Base-by-base conservation (phyloP, 179 eudicot genomes). In the Patellifolia procumbens region DNA sequence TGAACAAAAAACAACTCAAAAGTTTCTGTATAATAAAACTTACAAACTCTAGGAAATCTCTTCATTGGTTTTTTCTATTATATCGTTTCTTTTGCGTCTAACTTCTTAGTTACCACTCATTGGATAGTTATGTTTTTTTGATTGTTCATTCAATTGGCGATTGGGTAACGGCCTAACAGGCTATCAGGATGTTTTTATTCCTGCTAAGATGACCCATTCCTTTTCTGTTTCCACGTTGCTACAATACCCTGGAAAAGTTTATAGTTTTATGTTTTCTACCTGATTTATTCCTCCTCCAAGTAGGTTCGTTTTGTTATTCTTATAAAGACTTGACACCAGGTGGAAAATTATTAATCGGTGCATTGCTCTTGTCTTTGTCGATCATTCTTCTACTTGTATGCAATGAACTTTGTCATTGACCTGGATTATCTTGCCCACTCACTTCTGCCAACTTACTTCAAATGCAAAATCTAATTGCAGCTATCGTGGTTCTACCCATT, bases 401-500 rank as follows among this genome's bases (percentile, higher is more conserved):
- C n/a, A 12, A 19, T 68, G 52, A 11, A 22, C 55, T 75, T 62
- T 70, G 53, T 49, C 17, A 16, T 28, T 29, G 26, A 4, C 24
- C 48, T 19, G 0, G 10, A 53, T 20, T 70, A 22, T 62, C 37
- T 58, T 53, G 72, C 31, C n/a, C 29, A 69, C 29, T 22, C 9
- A 7, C 48, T 22, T n/a, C n/a, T n/a, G n/a, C n/a, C n/a, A n/a
- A n/a, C n/a, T n/a, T n/a, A n/a, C n/a, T n/a, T n/a, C n/a, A n/a
- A n/a, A n/a, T n/a, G n/a, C n/a, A n/a, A n/a, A n/a, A n/a, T n/a
- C n/a, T n/a, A n/a, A n/a, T 58, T 79, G 74, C 97, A 94, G 98
- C 83, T 90, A 34, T 85, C 85, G 55, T 94, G 98, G 98, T 94
- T 92, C 87, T 89, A 88, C 77, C 98, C 98, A 9, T 76, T 94